A percentile compares a stretch with the other conserved stretches of the same genome.
phyloP scores from a whole-genome alignment of 208 protist species.

The Crithidia bombi region DNA sequence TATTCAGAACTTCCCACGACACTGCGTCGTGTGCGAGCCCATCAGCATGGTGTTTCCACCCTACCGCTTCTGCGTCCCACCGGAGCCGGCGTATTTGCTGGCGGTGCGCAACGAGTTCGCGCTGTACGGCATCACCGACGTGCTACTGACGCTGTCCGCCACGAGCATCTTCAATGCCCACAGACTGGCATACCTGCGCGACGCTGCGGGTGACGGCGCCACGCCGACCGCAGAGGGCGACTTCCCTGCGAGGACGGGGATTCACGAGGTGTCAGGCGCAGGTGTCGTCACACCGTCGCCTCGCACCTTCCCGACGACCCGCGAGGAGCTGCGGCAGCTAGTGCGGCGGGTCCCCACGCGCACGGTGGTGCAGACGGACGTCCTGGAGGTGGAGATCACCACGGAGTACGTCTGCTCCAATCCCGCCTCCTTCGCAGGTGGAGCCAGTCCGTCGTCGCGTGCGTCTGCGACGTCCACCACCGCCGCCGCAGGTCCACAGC shows the following conservation, averaged over 20 bases:
- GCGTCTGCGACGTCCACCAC: background rate
- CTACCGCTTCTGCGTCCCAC: constrained; percentile 78
- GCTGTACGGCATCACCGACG: constrained; percentile 71
- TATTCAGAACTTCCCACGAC: constrained; percentile 64
- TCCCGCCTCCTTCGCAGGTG: too few relatives aligned
- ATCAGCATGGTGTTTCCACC: constrained; percentile 54
- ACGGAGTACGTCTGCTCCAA: constrained; percentile 76
- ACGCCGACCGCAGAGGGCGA: background rate
- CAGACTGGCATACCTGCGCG: constrained; percentile 14
- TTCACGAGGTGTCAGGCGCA: background rate
- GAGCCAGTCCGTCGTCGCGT: background rate
- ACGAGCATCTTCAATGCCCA: constrained; percentile 33
- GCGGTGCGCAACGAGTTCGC: constrained; percentile 56
- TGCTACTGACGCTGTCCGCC: constrained; percentile 67
- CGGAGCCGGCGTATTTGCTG: constrained; percentile 77
- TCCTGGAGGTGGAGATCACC: constrained; percentile 75
- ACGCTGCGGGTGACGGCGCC: background rate
- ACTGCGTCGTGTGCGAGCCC: constrained; percentile 47
- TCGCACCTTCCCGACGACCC: constrained; percentile 31
- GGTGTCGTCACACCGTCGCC: background rate
- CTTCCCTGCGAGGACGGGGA: background rate
- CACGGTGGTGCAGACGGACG: constrained; percentile 60
- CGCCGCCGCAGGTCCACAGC: background rate
- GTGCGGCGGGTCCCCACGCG: constrained; percentile 58
- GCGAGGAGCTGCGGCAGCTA: constrained; percentile 38